Percentiles rank a stretch among this genome's conserved stretches.
Evolutionary conservation across 495 filamentous ascomycete genomes (phyloP).

Genomic region (Daldinia caldariorum): DNA sequence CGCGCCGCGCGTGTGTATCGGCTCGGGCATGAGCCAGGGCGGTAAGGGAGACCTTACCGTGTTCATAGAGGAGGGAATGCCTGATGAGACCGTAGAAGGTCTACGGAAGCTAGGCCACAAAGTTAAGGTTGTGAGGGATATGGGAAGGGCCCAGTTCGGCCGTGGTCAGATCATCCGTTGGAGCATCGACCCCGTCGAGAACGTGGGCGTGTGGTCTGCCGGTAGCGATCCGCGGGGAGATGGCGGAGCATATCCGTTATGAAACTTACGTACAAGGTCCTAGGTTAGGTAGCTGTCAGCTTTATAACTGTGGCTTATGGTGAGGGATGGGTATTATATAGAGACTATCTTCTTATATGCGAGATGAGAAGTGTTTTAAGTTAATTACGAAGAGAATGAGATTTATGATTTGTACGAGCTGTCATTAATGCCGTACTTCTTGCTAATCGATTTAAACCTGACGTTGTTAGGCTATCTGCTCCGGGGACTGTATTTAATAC

Average conservation of each 20-base stretch:
- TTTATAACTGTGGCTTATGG: background rate
- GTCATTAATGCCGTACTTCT: background rate
- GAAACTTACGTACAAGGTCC: background rate
- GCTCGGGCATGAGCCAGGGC: conserved; percentile 66
- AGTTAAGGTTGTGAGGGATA: conserved; percentile 73
- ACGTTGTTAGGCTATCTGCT: background rate
- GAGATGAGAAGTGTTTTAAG: background rate
- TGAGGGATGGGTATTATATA: background rate
- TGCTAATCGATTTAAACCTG: background rate
- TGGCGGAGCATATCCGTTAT: conserved; percentile 69
- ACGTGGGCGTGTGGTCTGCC: conserved; percentile 76
- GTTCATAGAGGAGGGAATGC: conserved; percentile 87
- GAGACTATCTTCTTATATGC: no score
- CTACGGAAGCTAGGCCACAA: conserved; percentile 76
- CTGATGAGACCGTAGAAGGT: conserved; percentile 69
- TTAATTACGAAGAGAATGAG: background rate
- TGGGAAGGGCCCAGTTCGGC: conserved; percentile 79
- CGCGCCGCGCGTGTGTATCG: conserved; percentile 86
- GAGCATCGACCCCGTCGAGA: conserved; percentile 72
- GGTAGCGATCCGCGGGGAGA: conserved; percentile 92
- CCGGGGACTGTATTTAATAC: background rate
- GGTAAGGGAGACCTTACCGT: conserved; percentile 59
- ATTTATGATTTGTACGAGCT: background rate
- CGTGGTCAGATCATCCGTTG: conserved; percentile 87
- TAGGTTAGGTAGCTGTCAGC: no score